Conservation (phyloP, 257 asterid genomes). For the Solanum tarapatanum region DNA sequence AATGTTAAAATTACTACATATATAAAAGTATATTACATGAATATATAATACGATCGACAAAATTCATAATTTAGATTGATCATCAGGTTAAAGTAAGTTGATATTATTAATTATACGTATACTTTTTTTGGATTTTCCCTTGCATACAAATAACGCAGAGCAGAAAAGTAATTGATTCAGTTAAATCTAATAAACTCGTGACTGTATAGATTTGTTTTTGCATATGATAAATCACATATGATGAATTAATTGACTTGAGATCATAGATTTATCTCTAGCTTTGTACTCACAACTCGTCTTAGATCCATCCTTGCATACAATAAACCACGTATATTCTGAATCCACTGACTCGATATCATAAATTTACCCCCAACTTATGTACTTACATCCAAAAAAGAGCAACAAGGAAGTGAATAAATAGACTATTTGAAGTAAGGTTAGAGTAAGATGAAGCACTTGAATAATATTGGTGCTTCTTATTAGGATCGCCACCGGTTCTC, state of each 20-base stretch:
- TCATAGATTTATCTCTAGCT: neutral
- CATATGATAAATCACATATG: neutral
- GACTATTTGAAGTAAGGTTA: neutral
- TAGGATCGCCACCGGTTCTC: neutral
- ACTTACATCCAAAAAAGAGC: neutral
- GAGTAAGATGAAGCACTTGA: neutral
- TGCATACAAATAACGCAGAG: neutral
- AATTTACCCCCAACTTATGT: neutral
- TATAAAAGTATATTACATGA: neutral
- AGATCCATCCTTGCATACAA: neutral
- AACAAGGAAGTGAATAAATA: neutral
- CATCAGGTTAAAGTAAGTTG: neutral
- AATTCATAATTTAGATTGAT: neutral
- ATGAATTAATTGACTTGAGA: neutral
- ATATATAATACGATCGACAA: neutral
- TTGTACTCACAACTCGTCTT: neutral
- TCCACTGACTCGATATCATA: neutral
- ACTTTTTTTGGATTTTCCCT: neutral
- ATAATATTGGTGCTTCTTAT: neutral
- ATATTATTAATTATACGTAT: neutral
- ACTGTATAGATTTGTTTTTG: neutral
- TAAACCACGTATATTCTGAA: neutral
- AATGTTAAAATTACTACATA: neutral
- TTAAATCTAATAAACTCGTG: neutral
- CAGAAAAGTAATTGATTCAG: neutral